Conservation (phyloP, 345 rosid genomes). For the Erysimum cheiranthoides region DNA sequence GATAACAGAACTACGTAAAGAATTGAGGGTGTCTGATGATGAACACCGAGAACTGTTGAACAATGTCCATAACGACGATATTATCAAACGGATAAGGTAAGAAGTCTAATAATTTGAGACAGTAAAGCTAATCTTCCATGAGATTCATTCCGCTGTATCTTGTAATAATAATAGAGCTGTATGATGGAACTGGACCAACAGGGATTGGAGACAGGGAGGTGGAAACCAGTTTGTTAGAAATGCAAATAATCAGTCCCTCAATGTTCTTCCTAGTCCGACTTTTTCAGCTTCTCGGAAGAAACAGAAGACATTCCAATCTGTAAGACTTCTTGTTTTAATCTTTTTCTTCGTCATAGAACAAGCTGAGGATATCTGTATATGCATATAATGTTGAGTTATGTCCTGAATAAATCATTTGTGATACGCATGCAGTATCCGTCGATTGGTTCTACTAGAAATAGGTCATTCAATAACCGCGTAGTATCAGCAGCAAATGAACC, state of each 20-base stretch:
- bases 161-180: conserved; percentile 18
- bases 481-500: conserved; percentile 56
- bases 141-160: neutral
- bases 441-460: conserved; percentile 55
- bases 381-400: conserved; percentile 38
- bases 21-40: conserved; percentile 90
- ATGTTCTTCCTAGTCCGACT: conserved; percentile 71
- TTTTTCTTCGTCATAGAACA: neutral
- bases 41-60: conserved; percentile 86
- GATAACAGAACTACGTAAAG: conserved; percentile 92
- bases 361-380: neutral
- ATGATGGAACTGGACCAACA: conserved; percentile 36
- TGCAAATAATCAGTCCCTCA: conserved; percentile 49
- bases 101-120: neutral
- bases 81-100: conserved; percentile 78
- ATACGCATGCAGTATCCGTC: conserved; percentile 61
- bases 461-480: conserved; percentile 55
- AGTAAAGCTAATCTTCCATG: neutral
- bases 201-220: conserved; percentile 89
- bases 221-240: conserved; percentile 63
- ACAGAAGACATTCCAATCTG: conserved; percentile 77
- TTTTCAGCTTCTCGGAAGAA: conserved; percentile 83
- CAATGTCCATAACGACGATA: conserved; percentile 77
- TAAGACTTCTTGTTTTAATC: conserved; percentile 41
- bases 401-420: conserved; percentile 49